phyloP scores from a whole-genome alignment of 371 early-diverging fungal species.

The Lichtheimia hyalospora region DNA sequence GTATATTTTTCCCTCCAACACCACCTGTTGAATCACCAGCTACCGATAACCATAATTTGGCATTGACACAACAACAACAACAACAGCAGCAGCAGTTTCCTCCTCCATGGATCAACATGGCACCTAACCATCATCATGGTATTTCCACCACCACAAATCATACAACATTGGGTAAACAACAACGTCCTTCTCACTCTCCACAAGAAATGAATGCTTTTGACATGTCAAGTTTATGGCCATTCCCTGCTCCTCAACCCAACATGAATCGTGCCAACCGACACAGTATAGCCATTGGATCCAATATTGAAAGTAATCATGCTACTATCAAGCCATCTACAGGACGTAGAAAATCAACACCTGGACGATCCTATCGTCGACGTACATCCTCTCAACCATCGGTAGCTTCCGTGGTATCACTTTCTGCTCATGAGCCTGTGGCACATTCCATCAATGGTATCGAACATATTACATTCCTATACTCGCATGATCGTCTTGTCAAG shows the following conservation, averaged over 20 bases:
- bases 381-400: conserved; percentile 46
- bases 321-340: neutral
- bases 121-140: no score
- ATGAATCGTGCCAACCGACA: neutral
- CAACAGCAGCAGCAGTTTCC: neutral
- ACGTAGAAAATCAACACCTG: conserved; percentile 6
- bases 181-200: neutral
- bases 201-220: no score
- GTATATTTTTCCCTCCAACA: conserved; percentile 10
- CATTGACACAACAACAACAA: neutral
- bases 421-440: conserved; percentile 52
- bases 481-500: conserved; percentile 60
- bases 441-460: conserved; percentile 55
- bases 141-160: no score
- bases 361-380: conserved; percentile 25
- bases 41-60: neutral
- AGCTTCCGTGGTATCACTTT: conserved; percentile 48
- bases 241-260: neutral
- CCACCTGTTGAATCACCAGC: conserved; percentile 15
- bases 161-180: neutral
- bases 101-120: no score
- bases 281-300: neutral
- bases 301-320: no score
- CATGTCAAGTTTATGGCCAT: no score
- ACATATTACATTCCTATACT: conserved; percentile 67